Base-by-base conservation (phyloP, 2,329 filamentous ascomycete species). In the Aspergillus alliaceus region DNA sequence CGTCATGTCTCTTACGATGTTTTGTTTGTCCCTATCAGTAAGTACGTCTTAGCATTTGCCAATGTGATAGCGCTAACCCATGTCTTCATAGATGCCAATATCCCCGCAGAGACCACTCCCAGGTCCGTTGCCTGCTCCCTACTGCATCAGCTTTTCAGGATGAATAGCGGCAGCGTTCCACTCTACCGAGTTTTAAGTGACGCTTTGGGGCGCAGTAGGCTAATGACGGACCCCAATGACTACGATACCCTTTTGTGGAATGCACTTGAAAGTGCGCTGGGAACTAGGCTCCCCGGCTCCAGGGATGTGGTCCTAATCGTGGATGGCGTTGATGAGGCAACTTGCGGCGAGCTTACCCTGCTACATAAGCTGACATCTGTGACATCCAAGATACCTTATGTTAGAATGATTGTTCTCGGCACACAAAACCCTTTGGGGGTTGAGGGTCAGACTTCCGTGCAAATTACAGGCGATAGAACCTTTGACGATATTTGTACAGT, bases 81-180 rank as follows among this genome's bases (percentile, higher is more conserved):
- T n/a, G n/a, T n/a, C n/a, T n/a, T n/a, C n/a, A n/a, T n/a, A n/a
- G 71, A 74, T 53, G 65, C 63, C 35, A 63, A 72, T 35, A 65
- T 75, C 6, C 67, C 71, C 0, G 68, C 66, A 1, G 67, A 72
- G 46, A 66, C 71, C 1, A 66, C 67, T 1, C 62, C 69, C 2
- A 62, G 66, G 8, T 71, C 72, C 5, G 65, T 75, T 49, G 71
- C 64, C 14, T 76, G 75, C 52, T 57, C 67, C 1, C 70, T 77
- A 20, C 66, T 77, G 15, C 64, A 54, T 42, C 75, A 77, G 53
- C 65, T 77, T 0, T 73, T 77, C 37, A 67, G 69, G 25, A 72
- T 70, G 55, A 69, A 73, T 32, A 75, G 76, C 50, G 75, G 75
- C 2, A 76, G 77, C 52, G 62, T 74, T 15, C 64, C 69, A n/a